Base-by-base conservation (phyloP, 768 basidiomycete species). In the Russula brevipes region DNA sequence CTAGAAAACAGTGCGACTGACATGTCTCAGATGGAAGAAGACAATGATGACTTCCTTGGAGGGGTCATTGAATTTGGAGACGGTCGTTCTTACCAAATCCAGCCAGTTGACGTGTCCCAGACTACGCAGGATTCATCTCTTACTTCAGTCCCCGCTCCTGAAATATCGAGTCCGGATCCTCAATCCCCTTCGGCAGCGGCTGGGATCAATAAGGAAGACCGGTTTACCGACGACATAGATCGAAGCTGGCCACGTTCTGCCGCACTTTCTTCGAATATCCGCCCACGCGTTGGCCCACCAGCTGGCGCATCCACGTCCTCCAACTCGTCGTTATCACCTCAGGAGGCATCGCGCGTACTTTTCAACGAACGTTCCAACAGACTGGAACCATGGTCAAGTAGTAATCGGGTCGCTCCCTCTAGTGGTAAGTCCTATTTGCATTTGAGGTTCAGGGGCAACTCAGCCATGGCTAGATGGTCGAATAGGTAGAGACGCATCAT, bases 41-140 rank as follows among this genome's bases (percentile, higher is more conserved):
- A 96, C 66, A 91, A 94, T 61, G 89, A 93, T 71, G 89, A 94
- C 69, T 95, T 94, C 70, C 76, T 95, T 33, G 87, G 84, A 69
- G 88, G 87, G 36, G 89, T 93, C 39, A 90, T 99, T 69, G 95
- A 99, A 72, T 99, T 99, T 72, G 95, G 85, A 4, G 97, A 99
- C 72, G 95, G 95, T 11, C 84, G 88, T 52, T 90, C 92, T 73
- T 96, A 97, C 77, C 91, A 87, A 66, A 82, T 96, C 59, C 85
- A 87, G 69, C 75, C 82, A 7, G 70, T 77, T 31, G 76, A 80
- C 41, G 70, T 66, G 6, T 69, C 17, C 62, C 66, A 53, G 71
- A 38, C 69, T 52, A 69, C 71, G 39, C 45, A 61, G 47, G 64
- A 66, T 36, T 30, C 59, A 39, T 36, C 53, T 33, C n/a, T 39